Evolutionary conservation across 225 moss, liverwort and hornwort species (phyloP), one percentile per base, ranked within the genome.

Genomic region (Asterella californica): DNA sequence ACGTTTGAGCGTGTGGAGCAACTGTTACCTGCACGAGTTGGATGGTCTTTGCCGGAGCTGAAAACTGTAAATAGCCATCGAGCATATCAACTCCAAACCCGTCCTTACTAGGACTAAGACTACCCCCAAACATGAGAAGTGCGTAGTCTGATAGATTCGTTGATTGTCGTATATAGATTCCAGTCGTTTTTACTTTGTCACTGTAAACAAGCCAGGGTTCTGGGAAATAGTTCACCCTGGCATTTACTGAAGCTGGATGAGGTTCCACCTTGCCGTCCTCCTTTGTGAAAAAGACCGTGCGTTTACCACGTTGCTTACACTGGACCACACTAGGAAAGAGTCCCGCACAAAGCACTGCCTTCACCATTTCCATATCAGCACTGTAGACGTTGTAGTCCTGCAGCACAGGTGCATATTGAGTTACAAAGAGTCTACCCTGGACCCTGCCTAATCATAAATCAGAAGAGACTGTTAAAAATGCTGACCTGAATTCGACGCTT

Each of bases 201-300:
- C 95, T 91, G 52, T 99, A 99, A 24, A 99, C 90, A 42, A 99
- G 91, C 95, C 95, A 99, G 15, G 99, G 95, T 61, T 89, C 89
- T 30, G 91, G 82, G 81, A 99, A 99, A 47, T 85, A 61, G 59
- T 93, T 91, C 2, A 93, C 92, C 46, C 99, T 89, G 0, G 99
- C 95, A 81, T 99, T 99, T 25, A 95, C 95, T 47, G 99, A 99
- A 19, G 95, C 87, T 37, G 99, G 99, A 83, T 99, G 99, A 21
- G 95, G 95, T 81, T 99, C 99, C 86, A 99, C 99, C 89, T 99
- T 95, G 79, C 99, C 99, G 81, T 99, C 99, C 84, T 99, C 99
- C 83, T 91, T 95, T 27, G 99, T 99, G 55, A 95, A 99, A 72
- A 99, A 95, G n/a, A 90, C 92, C 12, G 95, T 95, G 59, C 99